phyloP scores from a whole-genome alignment of 129 eudicot species.

The Silybum marianum region DNA sequence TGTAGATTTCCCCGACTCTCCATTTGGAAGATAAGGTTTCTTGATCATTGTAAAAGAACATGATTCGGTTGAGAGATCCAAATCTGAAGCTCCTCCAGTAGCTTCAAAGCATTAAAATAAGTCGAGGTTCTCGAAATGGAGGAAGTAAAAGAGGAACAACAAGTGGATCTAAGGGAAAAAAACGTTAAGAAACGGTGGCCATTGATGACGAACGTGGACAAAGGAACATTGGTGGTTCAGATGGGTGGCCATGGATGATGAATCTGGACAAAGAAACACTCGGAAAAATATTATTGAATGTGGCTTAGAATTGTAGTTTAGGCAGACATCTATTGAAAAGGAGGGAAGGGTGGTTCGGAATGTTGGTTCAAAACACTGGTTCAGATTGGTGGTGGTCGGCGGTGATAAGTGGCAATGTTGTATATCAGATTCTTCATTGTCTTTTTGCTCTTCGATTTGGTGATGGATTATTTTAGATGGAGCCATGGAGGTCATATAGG shows the following conservation, averaged over 20 bases:
- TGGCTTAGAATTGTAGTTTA: not conserved
- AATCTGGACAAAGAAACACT: slow-evolving; percentile 12
- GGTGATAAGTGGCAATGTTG: too few relatives aligned
- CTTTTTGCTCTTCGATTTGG: too few relatives aligned
- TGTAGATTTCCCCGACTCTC: not conserved
- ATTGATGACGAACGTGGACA: too few relatives aligned
- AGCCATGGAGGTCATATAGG: too few relatives aligned
- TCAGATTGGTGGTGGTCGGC: too few relatives aligned
- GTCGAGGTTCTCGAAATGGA: not conserved
- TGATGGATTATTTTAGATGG: too few relatives aligned
- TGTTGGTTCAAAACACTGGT: too few relatives aligned
- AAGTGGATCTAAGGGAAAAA: not conserved
- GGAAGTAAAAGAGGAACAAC: not conserved
- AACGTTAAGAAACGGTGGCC: not conserved
- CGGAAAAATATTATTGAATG: slow-evolving; percentile 4
- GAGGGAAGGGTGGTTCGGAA: not conserved
- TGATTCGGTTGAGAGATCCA: not conserved
- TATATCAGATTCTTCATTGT: too few relatives aligned
- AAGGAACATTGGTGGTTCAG: too few relatives aligned
- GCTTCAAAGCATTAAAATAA: too few relatives aligned
- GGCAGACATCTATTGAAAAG: not conserved
- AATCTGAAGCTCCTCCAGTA: not conserved
- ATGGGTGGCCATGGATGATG: not conserved
- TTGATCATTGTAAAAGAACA: slow-evolving; percentile 5
- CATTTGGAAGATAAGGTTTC: not conserved